phyloP scores from a whole-genome alignment of 176 grass and related monocot species.

The Rhynchospora pubera region DNA sequence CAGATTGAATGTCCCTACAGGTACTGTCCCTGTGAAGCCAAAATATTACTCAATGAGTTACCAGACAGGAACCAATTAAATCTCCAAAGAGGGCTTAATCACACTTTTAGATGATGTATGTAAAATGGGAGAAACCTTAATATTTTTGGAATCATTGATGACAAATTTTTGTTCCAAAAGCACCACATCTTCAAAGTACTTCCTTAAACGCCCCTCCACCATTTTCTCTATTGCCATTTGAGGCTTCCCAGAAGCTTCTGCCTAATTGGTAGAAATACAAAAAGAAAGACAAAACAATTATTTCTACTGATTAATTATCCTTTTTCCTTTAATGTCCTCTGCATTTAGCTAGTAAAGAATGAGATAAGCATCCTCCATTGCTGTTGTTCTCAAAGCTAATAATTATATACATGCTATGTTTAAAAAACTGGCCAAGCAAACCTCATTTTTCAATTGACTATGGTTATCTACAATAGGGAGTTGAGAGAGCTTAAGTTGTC shows the following conservation, averaged over 20 bases:
- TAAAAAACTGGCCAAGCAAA: background rate
- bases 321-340: background rate
- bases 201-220: slow-evolving; percentile 86
- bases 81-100: background rate
- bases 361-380: background rate
- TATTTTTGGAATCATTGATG: slow-evolving; percentile 52
- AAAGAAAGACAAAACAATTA: slow-evolving; percentile 4
- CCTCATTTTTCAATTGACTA: background rate
- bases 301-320: background rate
- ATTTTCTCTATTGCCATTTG: slow-evolving; percentile 97
- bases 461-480: background rate
- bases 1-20: background rate
- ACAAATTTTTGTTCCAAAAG: slow-evolving; percentile 90
- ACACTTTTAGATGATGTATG: background rate
- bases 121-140: slow-evolving; percentile 45
- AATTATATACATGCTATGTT: background rate
- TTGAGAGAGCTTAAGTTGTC: background rate
- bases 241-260: slow-evolving; percentile 83
- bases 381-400: background rate
- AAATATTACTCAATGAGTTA: background rate
- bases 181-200: slow-evolving; percentile 91
- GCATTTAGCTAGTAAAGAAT: background rate
- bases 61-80: background rate
- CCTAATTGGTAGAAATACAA: slow-evolving; percentile 34
- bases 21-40: background rate